These are phyloP conservation scores for Agrocybe pediades DNA, from an alignment of 768 basidiomycete species.

Conservation along the genomic window DNA sequence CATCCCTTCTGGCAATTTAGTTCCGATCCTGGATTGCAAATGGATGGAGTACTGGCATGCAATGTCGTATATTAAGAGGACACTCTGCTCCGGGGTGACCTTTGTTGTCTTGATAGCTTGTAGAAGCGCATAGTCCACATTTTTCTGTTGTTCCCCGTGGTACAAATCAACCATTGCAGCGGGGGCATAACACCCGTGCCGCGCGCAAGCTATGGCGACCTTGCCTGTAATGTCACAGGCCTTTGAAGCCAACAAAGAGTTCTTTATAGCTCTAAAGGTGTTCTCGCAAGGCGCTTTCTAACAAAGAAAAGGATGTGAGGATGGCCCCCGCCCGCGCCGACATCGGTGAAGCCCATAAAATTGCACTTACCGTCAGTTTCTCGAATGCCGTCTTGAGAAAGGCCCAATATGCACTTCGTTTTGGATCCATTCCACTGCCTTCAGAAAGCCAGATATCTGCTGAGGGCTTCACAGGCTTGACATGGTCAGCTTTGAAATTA, in stretches of 20 bases:
- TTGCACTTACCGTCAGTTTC: slow-evolving; percentile 13
- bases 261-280: slow-evolving; percentile 14
- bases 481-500: slow-evolving; percentile 23
- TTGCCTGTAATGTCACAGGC: slow-evolving; percentile 16
- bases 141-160: slow-evolving; percentile 25
- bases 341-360: neutral
- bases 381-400: slow-evolving; percentile 13
- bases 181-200: slow-evolving; percentile 19
- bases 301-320: neutral
- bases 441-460: slow-evolving; percentile 18
- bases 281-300: slow-evolving; percentile 19
- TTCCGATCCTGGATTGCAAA: neutral
- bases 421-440: slow-evolving; percentile 17
- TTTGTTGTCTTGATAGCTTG: slow-evolving; percentile 7
- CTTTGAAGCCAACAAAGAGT: slow-evolving; percentile 6
- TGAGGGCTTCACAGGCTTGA: slow-evolving; percentile 3
- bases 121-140: slow-evolving; percentile 18
- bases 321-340: neutral
- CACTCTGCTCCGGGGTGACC: slow-evolving; percentile 12
- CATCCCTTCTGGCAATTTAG: neutral
- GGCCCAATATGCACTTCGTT: neutral
- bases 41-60: slow-evolving; percentile 2
- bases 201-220: slow-evolving; percentile 16
- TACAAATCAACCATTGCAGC: slow-evolving; percentile 18
- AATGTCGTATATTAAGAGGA: neutral